These are phyloP conservation scores for Xylaria flabelliformis DNA, from an alignment of 495 filamentous ascomycete genomes.

Conservation along the genomic window DNA sequence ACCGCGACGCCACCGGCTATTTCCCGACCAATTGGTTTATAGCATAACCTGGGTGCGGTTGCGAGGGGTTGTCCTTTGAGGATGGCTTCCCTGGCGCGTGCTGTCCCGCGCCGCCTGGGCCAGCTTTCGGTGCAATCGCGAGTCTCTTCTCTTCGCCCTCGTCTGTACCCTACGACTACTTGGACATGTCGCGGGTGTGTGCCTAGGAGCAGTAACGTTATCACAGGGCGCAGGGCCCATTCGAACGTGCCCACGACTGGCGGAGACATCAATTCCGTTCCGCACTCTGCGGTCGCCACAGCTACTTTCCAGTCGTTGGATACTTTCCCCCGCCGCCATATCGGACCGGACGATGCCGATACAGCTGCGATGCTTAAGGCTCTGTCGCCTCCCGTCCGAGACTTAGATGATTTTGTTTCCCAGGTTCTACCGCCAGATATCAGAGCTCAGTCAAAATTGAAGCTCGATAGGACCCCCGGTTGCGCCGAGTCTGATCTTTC, in stretches of 20 bases:
- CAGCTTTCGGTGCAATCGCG: constrained; percentile 36
- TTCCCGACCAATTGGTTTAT: background rate
- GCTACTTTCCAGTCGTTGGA: constrained; percentile 34
- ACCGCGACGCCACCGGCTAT: background rate
- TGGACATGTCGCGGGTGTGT: constrained; percentile 32
- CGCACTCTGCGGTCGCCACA: background rate
- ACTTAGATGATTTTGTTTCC: constrained; percentile 85
- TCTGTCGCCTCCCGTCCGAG: constrained; percentile 75
- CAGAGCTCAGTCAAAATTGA: constrained; percentile 69
- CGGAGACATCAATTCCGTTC: constrained; percentile 21
- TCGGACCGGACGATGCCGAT: constrained; percentile 81
- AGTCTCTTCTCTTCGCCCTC: constrained; percentile 31
- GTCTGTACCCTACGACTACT: constrained; percentile 24
- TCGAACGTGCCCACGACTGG: constrained; percentile 23
- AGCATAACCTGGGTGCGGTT: background rate
- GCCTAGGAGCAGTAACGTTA: constrained; percentile 21
- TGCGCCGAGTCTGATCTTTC: constrained; percentile 73
- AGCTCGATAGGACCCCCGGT: constrained; percentile 49
- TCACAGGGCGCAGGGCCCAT: constrained; percentile 27
- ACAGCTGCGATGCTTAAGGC: constrained; percentile 80
- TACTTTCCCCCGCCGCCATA: constrained; percentile 83
- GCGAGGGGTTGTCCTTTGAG: background rate
- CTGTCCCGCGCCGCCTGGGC: constrained; percentile 37
- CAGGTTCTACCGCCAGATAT: constrained; percentile 87
- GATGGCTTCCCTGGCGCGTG: constrained; percentile 36